phyloP scores from a whole-genome alignment of 1,139 yeast species.

The Candida dubliniensis region DNA sequence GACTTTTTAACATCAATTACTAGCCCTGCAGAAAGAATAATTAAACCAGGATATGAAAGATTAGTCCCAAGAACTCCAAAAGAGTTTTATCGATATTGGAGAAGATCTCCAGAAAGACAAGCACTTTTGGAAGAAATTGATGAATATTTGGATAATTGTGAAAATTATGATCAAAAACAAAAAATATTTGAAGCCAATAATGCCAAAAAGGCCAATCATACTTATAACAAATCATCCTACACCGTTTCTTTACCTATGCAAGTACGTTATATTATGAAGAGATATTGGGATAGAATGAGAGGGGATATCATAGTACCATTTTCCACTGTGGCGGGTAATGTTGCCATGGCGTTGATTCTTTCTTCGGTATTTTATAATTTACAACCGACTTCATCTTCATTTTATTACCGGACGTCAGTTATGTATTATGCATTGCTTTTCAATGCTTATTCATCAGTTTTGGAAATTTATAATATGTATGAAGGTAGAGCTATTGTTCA shows the following conservation, averaged over 20 bases:
- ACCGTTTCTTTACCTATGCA: slow-evolving; percentile 69
- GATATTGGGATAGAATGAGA: slow-evolving; percentile 62
- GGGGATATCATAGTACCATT: slow-evolving; percentile 69
- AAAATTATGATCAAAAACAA: slow-evolving; percentile 19
- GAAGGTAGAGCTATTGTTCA: slow-evolving; percentile 59
- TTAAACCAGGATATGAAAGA: slow-evolving; percentile 46
- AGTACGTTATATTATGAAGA: slow-evolving; percentile 53
- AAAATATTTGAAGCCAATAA: slow-evolving; percentile 46
- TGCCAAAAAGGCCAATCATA: slow-evolving; percentile 57
- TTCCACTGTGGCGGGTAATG: slow-evolving; percentile 60
- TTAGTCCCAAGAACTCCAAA: slow-evolving; percentile 25
- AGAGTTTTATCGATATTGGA: slow-evolving; percentile 28
- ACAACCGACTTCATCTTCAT: slow-evolving; percentile 47
- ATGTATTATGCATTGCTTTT: slow-evolving; percentile 57
- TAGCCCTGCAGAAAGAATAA: slow-evolving; percentile 62
- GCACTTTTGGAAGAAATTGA: slow-evolving; percentile 21
- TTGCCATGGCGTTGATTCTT: slow-evolving; percentile 70
- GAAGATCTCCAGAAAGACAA: slow-evolving; percentile 21
- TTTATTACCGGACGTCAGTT: slow-evolving; percentile 57
- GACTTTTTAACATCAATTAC: slow-evolving; percentile 63
- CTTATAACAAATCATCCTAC: slow-evolving; percentile 57
- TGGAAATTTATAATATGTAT: slow-evolving; percentile 57
- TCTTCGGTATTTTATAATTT: slow-evolving; percentile 66
- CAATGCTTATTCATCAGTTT: slow-evolving; percentile 56
- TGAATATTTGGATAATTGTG: slow-evolving; percentile 16